Evolutionary conservation across 495 filamentous ascomycete genomes (phyloP).

Genomic region (Tuber brumale): DNA sequence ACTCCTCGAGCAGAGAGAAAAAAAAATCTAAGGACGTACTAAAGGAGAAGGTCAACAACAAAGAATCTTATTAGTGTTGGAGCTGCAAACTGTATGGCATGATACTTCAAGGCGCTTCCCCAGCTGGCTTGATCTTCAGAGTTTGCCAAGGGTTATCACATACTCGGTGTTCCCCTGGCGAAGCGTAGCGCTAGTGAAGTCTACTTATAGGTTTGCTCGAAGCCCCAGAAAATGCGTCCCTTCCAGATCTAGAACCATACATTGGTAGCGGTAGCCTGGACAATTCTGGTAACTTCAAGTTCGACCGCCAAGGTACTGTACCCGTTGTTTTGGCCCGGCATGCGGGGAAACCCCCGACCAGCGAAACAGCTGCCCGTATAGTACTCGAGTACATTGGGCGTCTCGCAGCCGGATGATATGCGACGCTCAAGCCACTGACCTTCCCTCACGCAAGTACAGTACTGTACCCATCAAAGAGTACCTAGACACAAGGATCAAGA

Average conservation of each 20-base stretch:
- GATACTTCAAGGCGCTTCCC: background rate
- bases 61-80: background rate
- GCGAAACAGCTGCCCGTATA: background rate
- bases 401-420: background rate
- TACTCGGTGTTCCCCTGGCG: background rate
- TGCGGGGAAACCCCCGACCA: background rate
- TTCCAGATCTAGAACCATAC: background rate
- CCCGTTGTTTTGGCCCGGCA: background rate
- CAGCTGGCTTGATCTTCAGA: background rate
- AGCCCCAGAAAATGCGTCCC: background rate
- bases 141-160: background rate
- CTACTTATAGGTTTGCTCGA: background rate
- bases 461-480: background rate
- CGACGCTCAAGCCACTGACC: background rate
- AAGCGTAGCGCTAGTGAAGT: background rate
- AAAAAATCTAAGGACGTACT: background rate
- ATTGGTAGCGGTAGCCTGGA: background rate
- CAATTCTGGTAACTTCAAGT: background rate
- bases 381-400: too few species aligned
- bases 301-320: background rate
- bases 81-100: background rate
- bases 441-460: too few species aligned
- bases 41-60: background rate
- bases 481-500: too few species aligned
- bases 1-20: background rate